phyloP scores from a whole-genome alignment of 1,284 basidiomycete genomes.

The Clitocybe nebularis region DNA sequence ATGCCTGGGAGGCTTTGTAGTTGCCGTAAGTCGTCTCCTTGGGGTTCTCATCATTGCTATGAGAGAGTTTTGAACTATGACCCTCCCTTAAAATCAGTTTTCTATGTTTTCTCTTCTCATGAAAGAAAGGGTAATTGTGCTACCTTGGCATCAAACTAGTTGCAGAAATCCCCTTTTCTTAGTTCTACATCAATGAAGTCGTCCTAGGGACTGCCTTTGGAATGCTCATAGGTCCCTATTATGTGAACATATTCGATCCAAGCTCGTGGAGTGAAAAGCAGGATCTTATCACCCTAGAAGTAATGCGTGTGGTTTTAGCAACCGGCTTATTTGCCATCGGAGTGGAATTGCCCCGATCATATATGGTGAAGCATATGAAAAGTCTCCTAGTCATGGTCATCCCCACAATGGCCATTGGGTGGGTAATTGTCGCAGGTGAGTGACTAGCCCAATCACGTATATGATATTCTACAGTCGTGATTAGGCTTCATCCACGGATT shows the following conservation, averaged over 20 bases:
- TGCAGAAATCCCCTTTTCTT: neutral
- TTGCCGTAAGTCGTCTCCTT: neutral
- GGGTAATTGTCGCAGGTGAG: conserved; percentile 47
- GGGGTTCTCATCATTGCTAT: neutral
- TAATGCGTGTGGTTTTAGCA: conserved; percentile 67
- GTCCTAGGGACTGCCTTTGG: conserved; percentile 79
- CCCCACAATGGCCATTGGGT: conserved; percentile 78
- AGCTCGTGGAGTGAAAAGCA: conserved; percentile 60
- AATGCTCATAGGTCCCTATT: conserved; percentile 68
- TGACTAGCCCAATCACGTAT: neutral
- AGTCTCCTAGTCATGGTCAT: conserved; percentile 64
- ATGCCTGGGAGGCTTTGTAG: conserved; percentile 3
- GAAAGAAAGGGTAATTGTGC: conserved; percentile 3
- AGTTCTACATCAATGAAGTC: conserved; percentile 90
- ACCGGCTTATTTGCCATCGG: conserved; percentile 72
- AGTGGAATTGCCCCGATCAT: conserved; percentile 65
- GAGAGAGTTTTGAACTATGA: too few species aligned
- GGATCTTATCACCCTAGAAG: conserved; percentile 73
- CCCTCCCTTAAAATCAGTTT: too few species aligned
- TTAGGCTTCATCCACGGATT: conserved; percentile 58
- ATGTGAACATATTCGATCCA: conserved; percentile 76
- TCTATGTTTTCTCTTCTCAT: conserved; percentile 3
- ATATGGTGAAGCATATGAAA: conserved; percentile 59
- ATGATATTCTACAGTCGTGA: neutral
- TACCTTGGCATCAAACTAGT: neutral